Evolutionary conservation across 768 basidiomycete genomes (phyloP).

Genomic region (Lepiota brunneoincarnata): DNA sequence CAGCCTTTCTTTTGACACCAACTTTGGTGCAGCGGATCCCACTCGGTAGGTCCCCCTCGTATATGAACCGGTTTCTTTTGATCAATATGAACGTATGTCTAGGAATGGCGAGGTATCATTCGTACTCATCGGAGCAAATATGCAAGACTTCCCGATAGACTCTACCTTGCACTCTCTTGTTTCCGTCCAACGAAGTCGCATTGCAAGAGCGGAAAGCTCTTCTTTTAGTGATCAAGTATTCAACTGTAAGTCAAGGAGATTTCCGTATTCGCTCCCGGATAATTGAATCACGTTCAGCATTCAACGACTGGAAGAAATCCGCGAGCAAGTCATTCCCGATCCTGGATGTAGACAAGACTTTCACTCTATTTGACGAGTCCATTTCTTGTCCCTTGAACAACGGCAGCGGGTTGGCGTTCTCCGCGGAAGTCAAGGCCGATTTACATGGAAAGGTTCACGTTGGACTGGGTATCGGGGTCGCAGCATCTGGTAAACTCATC

Average conservation of each 20-base stretch:
- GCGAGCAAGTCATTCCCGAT: constrained; percentile 19
- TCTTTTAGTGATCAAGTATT: not conserved
- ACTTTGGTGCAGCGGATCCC: constrained; percentile 16
- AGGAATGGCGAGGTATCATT: constrained; percentile 9
- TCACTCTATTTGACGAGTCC: constrained; percentile 19
- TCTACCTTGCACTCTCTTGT: not conserved
- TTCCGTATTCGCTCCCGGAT: constrained; percentile 8
- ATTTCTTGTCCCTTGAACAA: constrained; percentile 13
- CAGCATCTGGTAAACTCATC: constrained; percentile 9
- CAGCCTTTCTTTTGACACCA: constrained; percentile 17
- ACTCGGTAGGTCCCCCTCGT: not conserved
- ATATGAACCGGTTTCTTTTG: not conserved
- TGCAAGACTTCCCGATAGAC: constrained; percentile 4
- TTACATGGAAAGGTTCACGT: constrained; percentile 1
- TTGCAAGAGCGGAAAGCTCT: not conserved
- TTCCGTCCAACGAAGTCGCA: not conserved
- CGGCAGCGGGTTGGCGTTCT: constrained; percentile 18
- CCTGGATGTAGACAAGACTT: constrained; percentile 19
- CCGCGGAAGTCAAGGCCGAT: constrained; percentile 19
- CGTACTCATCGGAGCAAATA: constrained; percentile 10
- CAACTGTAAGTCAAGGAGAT: not conserved
- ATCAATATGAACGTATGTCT: not conserved
- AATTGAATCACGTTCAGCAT: constrained; percentile 5
- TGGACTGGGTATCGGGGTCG: constrained; percentile 3
- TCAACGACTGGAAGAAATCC: constrained; percentile 22